phyloP scores from a whole-genome alignment of 306 rosid species.

The Inga laurina region DNA sequence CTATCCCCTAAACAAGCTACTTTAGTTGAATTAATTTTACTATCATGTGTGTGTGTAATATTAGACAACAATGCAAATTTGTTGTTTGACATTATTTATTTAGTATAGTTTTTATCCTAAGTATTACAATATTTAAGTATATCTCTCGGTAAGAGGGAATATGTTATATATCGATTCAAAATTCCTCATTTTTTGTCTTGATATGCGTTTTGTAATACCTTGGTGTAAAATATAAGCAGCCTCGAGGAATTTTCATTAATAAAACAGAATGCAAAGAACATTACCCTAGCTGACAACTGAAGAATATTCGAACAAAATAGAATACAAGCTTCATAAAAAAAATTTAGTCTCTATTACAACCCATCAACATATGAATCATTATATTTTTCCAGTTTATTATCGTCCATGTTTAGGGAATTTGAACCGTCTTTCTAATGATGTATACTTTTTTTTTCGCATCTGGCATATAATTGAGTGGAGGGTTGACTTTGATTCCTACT shows the following conservation, averaged over 20 bases:
- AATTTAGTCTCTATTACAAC: neutral
- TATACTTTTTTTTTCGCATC: neutral
- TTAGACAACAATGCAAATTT: neutral
- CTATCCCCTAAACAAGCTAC: neutral
- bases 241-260: neutral
- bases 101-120: neutral
- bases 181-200: neutral
- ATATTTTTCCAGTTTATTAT: neutral
- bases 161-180: neutral
- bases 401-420: neutral
- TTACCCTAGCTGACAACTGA: slow-evolving; percentile 1
- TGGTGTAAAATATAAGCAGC: neutral
- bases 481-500: neutral
- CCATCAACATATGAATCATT: neutral
- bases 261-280: neutral
- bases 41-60: neutral
- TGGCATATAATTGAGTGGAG: neutral
- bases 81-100: neutral
- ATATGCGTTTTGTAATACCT: neutral
- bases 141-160: neutral
- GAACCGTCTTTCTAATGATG: neutral
- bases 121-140: neutral
- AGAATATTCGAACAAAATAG: neutral
- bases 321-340: neutral
- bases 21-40: neutral